These are phyloP conservation scores for Laburnicola sp. DNA, from an alignment of 2,329 filamentous ascomycete species.

Conservation along the genomic window DNA sequence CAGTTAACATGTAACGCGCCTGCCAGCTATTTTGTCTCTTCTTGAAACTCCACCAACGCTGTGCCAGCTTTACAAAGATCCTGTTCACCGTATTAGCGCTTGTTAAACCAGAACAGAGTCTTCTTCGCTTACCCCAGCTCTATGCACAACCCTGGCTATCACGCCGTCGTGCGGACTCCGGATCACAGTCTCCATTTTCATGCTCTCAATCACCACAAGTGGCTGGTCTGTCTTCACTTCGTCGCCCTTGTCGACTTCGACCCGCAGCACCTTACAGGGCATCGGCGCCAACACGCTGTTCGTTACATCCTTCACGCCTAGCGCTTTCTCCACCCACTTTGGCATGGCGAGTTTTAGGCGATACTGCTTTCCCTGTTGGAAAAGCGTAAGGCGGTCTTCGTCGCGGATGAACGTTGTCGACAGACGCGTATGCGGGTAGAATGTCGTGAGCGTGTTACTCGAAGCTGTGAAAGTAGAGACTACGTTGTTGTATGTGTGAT, in stretches of 20 bases:
- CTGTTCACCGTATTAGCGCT: conserved; percentile 19
- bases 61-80: conserved; percentile 52
- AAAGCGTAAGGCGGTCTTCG: conserved; percentile 69
- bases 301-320: conserved; percentile 77
- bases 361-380: conserved; percentile 68
- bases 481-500: conserved; percentile 47
- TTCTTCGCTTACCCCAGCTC: conserved; percentile 45
- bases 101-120: background rate
- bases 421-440: conserved; percentile 80
- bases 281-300: conserved; percentile 91
- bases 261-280: conserved; percentile 94
- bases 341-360: conserved; percentile 62
- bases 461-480: conserved; percentile 52
- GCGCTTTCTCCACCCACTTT: conserved; percentile 81
- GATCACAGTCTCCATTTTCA: conserved; percentile 62
- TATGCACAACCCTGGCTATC: conserved; percentile 54
- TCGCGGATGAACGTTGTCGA: conserved; percentile 74
- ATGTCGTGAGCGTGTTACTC: conserved; percentile 64
- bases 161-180: conserved; percentile 53
- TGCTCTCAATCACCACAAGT: conserved; percentile 69
- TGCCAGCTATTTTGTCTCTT: conserved; percentile 11
- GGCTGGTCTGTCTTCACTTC: conserved; percentile 81
- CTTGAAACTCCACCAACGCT: conserved; percentile 41
- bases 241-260: conserved; percentile 83
- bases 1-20: no score